Evolutionary conservation across 345 rosid species (phyloP).

Genomic region (Eucalyptus curtisii): DNA sequence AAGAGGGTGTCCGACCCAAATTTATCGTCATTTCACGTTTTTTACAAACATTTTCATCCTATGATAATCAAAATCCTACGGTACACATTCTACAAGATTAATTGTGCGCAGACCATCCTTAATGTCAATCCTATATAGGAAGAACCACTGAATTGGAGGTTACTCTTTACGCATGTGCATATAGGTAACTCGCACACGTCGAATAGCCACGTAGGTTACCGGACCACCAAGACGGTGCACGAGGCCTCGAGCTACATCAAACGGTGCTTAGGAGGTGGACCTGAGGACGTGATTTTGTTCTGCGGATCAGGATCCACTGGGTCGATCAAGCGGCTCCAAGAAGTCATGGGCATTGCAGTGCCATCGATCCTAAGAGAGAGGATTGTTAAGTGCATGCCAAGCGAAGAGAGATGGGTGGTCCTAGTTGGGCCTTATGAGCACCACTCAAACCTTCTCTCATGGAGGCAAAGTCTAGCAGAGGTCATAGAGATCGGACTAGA

Average conservation of each 20-base stretch:
- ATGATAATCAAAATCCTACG: background rate
- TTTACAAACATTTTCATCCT: background rate
- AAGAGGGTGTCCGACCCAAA: background rate
- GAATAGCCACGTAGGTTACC: conserved; percentile 38
- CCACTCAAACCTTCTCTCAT: conserved; percentile 53
- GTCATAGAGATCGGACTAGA: conserved; percentile 43
- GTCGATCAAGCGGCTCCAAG: conserved; percentile 48
- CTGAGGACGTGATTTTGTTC: conserved; percentile 28
- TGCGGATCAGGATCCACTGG: conserved; percentile 53
- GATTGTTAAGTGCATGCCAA: conserved; percentile 4
- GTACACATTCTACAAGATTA: background rate
- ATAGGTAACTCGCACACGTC: conserved; percentile 45
- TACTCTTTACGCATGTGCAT: background rate
- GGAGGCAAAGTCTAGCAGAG: conserved; percentile 59
- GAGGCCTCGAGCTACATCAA: conserved; percentile 39
- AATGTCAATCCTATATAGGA: background rate
- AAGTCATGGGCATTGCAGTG: conserved; percentile 38
- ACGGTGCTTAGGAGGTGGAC: conserved; percentile 31
- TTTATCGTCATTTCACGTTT: background rate
- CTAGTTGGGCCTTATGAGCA: conserved; percentile 57
- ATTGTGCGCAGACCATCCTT: background rate
- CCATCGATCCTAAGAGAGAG: conserved; percentile 28
- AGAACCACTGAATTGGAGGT: background rate
- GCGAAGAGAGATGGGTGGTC: conserved; percentile 42
- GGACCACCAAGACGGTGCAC: conserved; percentile 33